A percentile compares a stretch with the other conserved stretches of the same genome.
Evolutionary conservation across 805 yeast genomes (phyloP).

Genomic region (Suhomyces faveliae): DNA sequence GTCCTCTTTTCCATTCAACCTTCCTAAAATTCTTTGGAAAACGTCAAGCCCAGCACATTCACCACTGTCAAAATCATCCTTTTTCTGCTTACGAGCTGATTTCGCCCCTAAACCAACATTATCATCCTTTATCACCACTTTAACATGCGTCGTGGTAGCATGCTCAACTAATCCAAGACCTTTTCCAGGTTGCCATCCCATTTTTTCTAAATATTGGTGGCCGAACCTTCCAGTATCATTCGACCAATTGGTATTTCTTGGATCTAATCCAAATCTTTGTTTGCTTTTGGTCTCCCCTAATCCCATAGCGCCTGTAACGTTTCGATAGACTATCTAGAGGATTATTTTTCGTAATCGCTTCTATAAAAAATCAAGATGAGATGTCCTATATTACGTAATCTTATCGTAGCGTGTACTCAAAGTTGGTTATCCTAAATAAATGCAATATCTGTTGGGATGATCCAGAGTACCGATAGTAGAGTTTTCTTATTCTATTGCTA

Average conservation of each 20-base stretch:
- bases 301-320: slow-evolving; percentile 52
- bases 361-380: slow-evolving; percentile 1
- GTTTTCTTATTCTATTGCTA: background rate
- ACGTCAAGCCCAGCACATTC: slow-evolving; percentile 91
- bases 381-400: background rate
- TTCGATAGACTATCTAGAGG: background rate
- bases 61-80: slow-evolving; percentile 72
- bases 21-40: slow-evolving; percentile 85
- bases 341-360: slow-evolving; percentile 9
- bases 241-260: slow-evolving; percentile 93
- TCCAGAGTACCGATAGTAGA: background rate
- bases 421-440: background rate
- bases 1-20: slow-evolving; percentile 83
- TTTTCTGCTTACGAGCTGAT: slow-evolving; percentile 53
- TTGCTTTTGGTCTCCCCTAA: slow-evolving; percentile 77
- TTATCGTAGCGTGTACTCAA: background rate
- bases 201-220: slow-evolving; percentile 72
- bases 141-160: slow-evolving; percentile 77
- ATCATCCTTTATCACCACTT: slow-evolving; percentile 78
- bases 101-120: slow-evolving; percentile 89
- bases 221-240: slow-evolving; percentile 84
- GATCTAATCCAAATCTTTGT: slow-evolving; percentile 87
- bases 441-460: background rate
- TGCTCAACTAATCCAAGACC: slow-evolving; percentile 75
- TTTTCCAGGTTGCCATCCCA: slow-evolving; percentile 91